Conservation (phyloP, 345 rosid species). For the Populus simonii region DNA sequence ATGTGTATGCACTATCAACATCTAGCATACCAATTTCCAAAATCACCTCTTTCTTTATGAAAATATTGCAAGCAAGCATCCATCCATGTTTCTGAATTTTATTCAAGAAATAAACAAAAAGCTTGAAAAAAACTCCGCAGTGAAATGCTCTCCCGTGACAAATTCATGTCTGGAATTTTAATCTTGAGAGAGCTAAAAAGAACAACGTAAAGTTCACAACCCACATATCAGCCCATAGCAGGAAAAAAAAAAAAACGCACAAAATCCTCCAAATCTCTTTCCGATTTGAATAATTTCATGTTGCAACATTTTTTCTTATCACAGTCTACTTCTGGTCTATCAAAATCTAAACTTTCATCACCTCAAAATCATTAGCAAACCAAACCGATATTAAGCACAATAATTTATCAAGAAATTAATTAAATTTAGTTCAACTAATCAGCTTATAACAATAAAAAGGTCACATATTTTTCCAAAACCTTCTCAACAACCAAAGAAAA, state of each 20-base stretch:
- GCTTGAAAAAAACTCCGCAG: not conserved
- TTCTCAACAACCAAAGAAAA: slow-evolving; percentile 2
- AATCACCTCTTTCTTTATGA: not conserved
- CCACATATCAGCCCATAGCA: not conserved
- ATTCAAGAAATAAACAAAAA: not conserved
- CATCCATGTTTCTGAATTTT: too few species aligned
- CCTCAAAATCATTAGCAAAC: not conserved
- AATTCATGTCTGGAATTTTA: not conserved
- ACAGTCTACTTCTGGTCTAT: not conserved
- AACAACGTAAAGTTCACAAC: not conserved
- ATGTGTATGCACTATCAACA: not conserved
- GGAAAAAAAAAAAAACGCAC: too few species aligned
- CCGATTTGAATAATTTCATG: not conserved
- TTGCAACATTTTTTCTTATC: not conserved
- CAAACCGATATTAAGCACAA: not conserved
- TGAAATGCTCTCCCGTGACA: not conserved
- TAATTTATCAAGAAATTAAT: not conserved
- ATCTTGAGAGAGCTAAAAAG: not conserved
- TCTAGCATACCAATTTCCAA: not conserved
- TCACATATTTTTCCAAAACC: not conserved
- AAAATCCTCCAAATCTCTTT: not conserved
- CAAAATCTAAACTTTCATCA: not conserved
- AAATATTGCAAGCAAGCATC: not conserved
- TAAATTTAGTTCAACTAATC: not conserved
- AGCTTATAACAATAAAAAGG: not conserved